These are phyloP conservation scores for Lyophyllum shimeji DNA, from an alignment of 768 basidiomycete species.

Conservation along the genomic window DNA sequence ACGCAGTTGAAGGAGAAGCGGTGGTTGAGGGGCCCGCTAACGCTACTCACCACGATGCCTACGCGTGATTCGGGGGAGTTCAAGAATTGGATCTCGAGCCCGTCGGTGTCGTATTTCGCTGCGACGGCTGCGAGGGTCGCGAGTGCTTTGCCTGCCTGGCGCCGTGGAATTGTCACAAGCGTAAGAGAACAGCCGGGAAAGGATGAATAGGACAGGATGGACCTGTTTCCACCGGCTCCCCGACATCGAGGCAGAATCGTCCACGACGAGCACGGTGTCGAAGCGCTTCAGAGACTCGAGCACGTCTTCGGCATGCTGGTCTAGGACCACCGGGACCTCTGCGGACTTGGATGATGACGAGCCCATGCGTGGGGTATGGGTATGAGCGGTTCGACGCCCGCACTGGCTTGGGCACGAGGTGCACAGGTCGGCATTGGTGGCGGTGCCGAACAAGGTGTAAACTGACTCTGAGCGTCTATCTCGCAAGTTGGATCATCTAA, in stretches of 20 bases:
- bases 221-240: constrained; percentile 52
- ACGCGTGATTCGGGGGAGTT: constrained; percentile 25
- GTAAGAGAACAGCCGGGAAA: no score
- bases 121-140: constrained; percentile 43
- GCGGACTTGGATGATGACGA: background rate
- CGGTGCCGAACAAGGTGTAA: no score
- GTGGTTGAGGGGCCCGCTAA: background rate
- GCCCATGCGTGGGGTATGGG: background rate
- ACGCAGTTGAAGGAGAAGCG: background rate
- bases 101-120: constrained; percentile 45
- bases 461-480: no score
- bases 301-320: constrained; percentile 21
- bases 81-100: constrained; percentile 57
- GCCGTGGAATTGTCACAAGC: no score
- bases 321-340: background rate
- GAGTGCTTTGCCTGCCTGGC: constrained; percentile 43
- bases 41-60: background rate
- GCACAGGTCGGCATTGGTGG: no score
- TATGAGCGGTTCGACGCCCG: no score
- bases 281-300: constrained; percentile 40
- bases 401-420: no score
- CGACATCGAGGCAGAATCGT: constrained; percentile 60
- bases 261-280: constrained; percentile 57
- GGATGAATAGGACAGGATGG: background rate
- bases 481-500: no score